phyloP scores from a whole-genome alignment of 2,329 filamentous ascomycete species.

The Blastomyces gilchristii region DNA sequence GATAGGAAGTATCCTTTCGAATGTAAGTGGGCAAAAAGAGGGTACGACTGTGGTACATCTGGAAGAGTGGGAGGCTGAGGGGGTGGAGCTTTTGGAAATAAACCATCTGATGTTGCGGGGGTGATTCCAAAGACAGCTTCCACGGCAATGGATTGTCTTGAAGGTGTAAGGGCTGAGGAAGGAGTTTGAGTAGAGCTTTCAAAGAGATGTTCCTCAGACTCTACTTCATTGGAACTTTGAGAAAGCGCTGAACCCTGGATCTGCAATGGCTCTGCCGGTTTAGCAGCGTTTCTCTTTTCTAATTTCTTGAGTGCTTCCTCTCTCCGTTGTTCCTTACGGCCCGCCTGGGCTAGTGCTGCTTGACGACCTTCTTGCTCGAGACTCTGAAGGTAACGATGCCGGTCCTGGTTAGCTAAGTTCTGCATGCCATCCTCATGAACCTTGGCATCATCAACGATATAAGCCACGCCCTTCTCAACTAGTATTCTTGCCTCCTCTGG shows the following conservation, averaged over 20 bases:
- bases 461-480: constrained; percentile 64
- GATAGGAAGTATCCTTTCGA: constrained; percentile 73
- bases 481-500: constrained; percentile 79
- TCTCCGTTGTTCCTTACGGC: constrained; percentile 42
- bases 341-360: constrained; percentile 37
- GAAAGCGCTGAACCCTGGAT: constrained; percentile 11
- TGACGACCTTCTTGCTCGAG: constrained; percentile 47
- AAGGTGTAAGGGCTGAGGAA: constrained; percentile 6
- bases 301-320: constrained; percentile 43
- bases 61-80: constrained; percentile 24
- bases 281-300: constrained; percentile 28
- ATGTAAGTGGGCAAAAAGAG: constrained; percentile 73
- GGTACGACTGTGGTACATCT: constrained; percentile 47
- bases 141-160: constrained; percentile 13
- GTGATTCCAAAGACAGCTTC: constrained; percentile 33
- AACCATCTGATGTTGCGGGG: constrained; percentile 42
- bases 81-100: constrained; percentile 26
- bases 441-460: constrained; percentile 67
- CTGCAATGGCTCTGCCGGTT: constrained; percentile 14
- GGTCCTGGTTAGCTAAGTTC: constrained; percentile 47
- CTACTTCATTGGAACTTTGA: constrained; percentile 7
- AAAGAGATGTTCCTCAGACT: constrained; percentile 12
- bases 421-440: constrained; percentile 58
- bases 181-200: constrained; percentile 6
- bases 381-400: constrained; percentile 50